Percentiles rank a stretch among this genome's conserved stretches.
Conservation (phyloP, 116 monocot genomes). For the Papilionanthe hybrid region DNA sequence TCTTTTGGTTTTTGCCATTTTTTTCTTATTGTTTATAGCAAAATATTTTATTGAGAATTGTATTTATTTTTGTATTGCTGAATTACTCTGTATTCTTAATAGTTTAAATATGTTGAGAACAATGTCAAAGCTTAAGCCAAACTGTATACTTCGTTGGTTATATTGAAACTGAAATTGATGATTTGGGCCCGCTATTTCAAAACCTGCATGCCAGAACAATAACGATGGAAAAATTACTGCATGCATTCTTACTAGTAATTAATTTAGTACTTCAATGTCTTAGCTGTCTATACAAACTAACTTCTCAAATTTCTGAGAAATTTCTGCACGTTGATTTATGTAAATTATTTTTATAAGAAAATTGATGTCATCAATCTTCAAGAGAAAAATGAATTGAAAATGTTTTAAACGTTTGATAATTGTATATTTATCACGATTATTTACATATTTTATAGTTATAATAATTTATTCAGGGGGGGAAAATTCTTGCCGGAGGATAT, state of each 20-base stretch:
- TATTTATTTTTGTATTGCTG: background rate
- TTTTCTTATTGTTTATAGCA: background rate
- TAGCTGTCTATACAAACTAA: no score
- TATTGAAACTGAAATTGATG: background rate
- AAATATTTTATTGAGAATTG: background rate
- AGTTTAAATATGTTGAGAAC: background rate
- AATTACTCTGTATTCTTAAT: background rate
- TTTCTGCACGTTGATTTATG: background rate
- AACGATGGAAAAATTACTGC: no score
- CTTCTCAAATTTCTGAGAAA: background rate
- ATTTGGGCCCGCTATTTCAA: background rate
- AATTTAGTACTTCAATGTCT: no score
- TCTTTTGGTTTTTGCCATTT: background rate
- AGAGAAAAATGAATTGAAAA: background rate
- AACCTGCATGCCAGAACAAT: background rate
- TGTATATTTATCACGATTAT: background rate
- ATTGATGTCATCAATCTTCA: background rate
- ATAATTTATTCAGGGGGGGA: constrained; percentile 60
- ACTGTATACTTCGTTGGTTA: background rate
- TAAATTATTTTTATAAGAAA: background rate
- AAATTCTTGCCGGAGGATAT: constrained; percentile 73
- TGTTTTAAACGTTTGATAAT: background rate
- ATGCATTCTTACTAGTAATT: background rate
- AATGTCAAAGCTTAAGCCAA: background rate
- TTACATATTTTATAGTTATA: background rate